These are phyloP conservation scores for Arxiozyma heterogenica DNA, from an alignment of 1,139 yeast species.

Conservation along the genomic window DNA sequence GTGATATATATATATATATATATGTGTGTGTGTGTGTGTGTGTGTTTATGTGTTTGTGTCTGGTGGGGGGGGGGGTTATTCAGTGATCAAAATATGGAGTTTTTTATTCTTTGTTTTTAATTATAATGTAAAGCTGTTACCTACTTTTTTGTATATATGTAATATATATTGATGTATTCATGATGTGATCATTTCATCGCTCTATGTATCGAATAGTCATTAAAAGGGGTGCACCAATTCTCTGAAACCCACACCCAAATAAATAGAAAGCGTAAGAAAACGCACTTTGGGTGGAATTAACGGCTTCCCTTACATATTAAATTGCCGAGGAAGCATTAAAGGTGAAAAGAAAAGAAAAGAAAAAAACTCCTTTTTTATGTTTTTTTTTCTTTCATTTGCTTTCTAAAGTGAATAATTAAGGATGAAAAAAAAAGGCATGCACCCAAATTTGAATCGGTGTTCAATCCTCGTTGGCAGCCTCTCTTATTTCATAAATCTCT, in stretches of 20 bases:
- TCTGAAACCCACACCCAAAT: neutral
- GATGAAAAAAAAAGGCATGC: neutral
- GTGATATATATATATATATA: neutral
- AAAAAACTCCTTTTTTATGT: no score
- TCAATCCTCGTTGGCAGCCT: conserved; percentile 16
- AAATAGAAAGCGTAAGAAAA: neutral
- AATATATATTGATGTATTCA: neutral
- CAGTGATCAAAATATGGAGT: no score
- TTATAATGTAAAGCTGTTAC: no score
- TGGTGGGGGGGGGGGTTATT: no score
- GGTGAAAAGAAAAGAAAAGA: no score
- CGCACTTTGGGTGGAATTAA: neutral
- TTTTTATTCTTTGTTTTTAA: no score
- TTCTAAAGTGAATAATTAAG: no score
- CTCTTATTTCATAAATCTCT: conserved; percentile 47
- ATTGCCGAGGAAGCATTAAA: no score
- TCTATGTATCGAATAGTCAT: neutral
- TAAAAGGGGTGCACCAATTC: neutral
- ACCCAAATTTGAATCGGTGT: neutral
- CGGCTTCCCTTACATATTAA: no score
- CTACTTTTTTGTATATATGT: neutral
- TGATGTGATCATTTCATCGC: neutral
- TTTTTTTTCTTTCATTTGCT: no score
- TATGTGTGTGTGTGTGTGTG: no score
- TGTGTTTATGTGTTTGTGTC: no score